Evolutionary conservation across 2,329 filamentous ascomycete species (phyloP).

Genomic region (Neofusicoccum sp.): DNA sequence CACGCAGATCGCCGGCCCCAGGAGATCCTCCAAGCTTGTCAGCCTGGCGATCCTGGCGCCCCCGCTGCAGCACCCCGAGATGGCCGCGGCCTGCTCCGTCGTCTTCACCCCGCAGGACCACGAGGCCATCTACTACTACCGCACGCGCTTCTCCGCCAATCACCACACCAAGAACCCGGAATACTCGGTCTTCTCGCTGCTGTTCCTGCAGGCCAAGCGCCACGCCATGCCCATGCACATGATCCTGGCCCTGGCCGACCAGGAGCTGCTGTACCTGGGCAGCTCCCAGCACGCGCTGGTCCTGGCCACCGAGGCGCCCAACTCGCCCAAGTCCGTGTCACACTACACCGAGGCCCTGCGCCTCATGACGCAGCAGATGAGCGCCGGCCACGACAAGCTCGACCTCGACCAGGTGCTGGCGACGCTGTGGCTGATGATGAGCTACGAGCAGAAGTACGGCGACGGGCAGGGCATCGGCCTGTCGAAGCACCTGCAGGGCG

Average conservation of each 20-base stretch:
- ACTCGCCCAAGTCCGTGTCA: not conserved
- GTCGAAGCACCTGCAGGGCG: slow-evolving; percentile 34
- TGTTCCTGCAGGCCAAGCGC: slow-evolving; percentile 34
- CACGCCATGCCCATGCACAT: slow-evolving; percentile 40
- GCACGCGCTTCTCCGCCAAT: slow-evolving; percentile 35
- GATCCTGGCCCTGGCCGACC: slow-evolving; percentile 33
- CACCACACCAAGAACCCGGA: slow-evolving; percentile 40
- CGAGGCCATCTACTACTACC: slow-evolving; percentile 38
- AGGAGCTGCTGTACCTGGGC: slow-evolving; percentile 32
- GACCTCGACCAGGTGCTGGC: slow-evolving; percentile 34
- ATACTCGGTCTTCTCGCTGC: slow-evolving; percentile 37
- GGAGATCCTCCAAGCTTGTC: not conserved
- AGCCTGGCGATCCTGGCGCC: slow-evolving; percentile 1
- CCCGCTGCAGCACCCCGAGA: slow-evolving; percentile 1
- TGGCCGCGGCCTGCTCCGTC: slow-evolving; percentile 24
- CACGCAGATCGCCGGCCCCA: slow-evolving; percentile 3
- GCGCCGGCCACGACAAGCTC: slow-evolving; percentile 22
- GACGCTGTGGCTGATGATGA: slow-evolving; percentile 37
- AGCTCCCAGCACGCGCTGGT: slow-evolving; percentile 22
- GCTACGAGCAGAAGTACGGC: slow-evolving; percentile 42
- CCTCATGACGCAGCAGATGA: slow-evolving; percentile 32
- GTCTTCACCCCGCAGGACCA: slow-evolving; percentile 32
- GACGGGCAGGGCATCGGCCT: slow-evolving; percentile 33
- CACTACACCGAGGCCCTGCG: slow-evolving; percentile 32
- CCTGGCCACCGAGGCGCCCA: not conserved